Percentiles rank a stretch among this genome's conserved stretches.
Evolutionary conservation across 208 protist genomes (phyloP).

Genomic region (Crithidia bombi): DNA sequence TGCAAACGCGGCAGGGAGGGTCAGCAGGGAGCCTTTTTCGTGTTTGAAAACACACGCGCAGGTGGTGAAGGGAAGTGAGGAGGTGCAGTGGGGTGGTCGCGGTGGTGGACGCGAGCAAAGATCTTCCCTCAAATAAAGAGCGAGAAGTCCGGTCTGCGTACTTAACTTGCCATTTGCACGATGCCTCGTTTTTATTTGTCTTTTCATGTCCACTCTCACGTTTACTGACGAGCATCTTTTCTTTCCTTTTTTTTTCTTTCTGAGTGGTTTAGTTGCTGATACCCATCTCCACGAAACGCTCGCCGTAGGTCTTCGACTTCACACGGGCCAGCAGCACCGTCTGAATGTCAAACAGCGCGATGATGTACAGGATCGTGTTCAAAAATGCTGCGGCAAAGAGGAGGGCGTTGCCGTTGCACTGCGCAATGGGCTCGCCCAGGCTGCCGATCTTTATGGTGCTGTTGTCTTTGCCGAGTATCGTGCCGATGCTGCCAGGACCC

Average conservation of each 20-base stretch:
- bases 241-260: slow-evolving; percentile 12
- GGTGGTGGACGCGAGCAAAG: too few relatives aligned
- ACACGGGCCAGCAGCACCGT: slow-evolving; percentile 70
- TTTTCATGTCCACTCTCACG: too few relatives aligned
- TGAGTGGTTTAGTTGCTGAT: slow-evolving; percentile 63
- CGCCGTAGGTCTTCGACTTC: slow-evolving; percentile 86
- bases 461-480: slow-evolving; percentile 33
- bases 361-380: slow-evolving; percentile 60
- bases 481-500: slow-evolving; percentile 31
- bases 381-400: slow-evolving; percentile 66
- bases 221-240: slow-evolving; percentile 18
- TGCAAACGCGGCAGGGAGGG: too few relatives aligned
- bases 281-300: slow-evolving; percentile 85
- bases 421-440: slow-evolving; percentile 55
- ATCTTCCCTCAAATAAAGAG: too few relatives aligned
- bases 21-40: too few relatives aligned
- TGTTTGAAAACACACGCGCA: too few relatives aligned
- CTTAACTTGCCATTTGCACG: too few relatives aligned
- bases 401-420: slow-evolving; percentile 54
- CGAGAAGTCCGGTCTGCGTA: too few relatives aligned
- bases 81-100: too few relatives aligned
- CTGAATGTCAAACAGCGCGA: slow-evolving; percentile 86
- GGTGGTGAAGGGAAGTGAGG: too few relatives aligned
- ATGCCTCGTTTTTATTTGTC: too few relatives aligned
- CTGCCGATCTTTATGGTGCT: slow-evolving; percentile 39